Percentiles rank a stretch among this genome's conserved stretches.
phyloP scores from a whole-genome alignment of 148 eudicot genomes.

The Chenopodium album region DNA sequence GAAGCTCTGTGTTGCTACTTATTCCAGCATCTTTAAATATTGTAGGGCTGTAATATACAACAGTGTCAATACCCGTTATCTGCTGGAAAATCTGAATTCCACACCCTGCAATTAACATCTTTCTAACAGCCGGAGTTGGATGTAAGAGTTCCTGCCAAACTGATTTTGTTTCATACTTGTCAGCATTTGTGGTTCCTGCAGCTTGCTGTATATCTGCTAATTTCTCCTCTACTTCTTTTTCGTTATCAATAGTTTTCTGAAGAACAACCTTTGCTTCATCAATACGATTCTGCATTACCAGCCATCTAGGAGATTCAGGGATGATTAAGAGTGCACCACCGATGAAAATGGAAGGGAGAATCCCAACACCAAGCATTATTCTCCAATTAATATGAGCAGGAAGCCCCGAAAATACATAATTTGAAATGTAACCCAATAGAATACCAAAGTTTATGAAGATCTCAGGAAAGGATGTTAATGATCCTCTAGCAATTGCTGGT shows the following conservation, averaged over 20 bases:
- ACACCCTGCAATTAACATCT: conserved; percentile 73
- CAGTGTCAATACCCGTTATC: conserved; percentile 79
- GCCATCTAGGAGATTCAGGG: conserved; percentile 94
- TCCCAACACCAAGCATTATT: conserved; percentile 83
- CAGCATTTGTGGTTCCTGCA: conserved; percentile 39
- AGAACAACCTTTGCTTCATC: conserved; percentile 74
- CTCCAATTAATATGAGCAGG: conserved; percentile 70
- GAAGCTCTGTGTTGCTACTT: conserved; percentile 37
- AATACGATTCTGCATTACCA: conserved; percentile 70
- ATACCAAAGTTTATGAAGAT: conserved; percentile 81
- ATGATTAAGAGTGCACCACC: conserved; percentile 66
- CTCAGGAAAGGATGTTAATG: conserved; percentile 87
- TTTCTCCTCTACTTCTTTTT: conserved; percentile 67
- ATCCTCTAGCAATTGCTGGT: conserved; percentile 71
- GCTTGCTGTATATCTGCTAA: conserved; percentile 67
- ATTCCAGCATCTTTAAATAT: conserved; percentile 77
- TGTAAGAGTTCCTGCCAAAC: conserved; percentile 64
- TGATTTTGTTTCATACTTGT: conserved; percentile 45
- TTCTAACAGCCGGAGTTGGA: conserved; percentile 59
- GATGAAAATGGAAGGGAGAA: conserved; percentile 71
- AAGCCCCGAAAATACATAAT: conserved; percentile 70
- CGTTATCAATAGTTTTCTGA: conserved; percentile 48
- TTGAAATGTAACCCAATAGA: conserved; percentile 80
- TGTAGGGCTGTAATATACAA: conserved; percentile 76
- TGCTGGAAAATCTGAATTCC: conserved; percentile 92